These are phyloP conservation scores for Polychaeton citri DNA, from an alignment of 2,329 filamentous ascomycete genomes.

Conservation along the genomic window DNA sequence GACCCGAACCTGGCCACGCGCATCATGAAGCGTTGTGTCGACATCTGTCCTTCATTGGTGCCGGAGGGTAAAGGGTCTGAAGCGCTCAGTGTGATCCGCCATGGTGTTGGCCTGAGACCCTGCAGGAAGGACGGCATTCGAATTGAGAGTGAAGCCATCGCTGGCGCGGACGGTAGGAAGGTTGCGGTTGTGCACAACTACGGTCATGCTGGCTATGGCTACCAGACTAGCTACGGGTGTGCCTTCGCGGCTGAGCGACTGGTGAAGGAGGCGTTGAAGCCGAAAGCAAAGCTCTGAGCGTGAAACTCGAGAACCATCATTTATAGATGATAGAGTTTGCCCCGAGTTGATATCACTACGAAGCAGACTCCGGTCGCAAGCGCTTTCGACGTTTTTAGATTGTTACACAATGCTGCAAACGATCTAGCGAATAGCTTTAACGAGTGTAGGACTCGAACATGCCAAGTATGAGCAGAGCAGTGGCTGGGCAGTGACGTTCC, in stretches of 20 bases:
- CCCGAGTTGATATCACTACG: too few relatives aligned
- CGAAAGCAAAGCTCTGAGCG: slow-evolving; percentile 16
- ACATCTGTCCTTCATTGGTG: slow-evolving; percentile 50
- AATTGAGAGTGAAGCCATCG: slow-evolving; percentile 57
- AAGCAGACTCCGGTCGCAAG: too few relatives aligned
- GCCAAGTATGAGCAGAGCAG: too few relatives aligned
- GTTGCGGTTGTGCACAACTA: slow-evolving; percentile 69
- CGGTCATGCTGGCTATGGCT: slow-evolving; percentile 70
- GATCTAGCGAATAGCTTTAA: too few relatives aligned
- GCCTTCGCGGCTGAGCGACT: slow-evolving; percentile 28
- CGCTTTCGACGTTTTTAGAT: too few relatives aligned
- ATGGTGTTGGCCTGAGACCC: slow-evolving; percentile 71
- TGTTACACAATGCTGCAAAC: too few relatives aligned
- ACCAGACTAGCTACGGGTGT: slow-evolving; percentile 33
- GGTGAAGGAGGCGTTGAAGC: slow-evolving; percentile 19
- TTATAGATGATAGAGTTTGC: too few relatives aligned
- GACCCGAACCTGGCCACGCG: slow-evolving; percentile 68
- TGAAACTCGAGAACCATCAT: too few relatives aligned
- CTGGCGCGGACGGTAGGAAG: slow-evolving; percentile 24
- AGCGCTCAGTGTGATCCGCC: slow-evolving; percentile 60
- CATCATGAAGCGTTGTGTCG: slow-evolving; percentile 69
- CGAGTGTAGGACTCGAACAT: too few relatives aligned
- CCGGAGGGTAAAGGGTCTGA: slow-evolving; percentile 52
- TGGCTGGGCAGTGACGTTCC: too few relatives aligned
- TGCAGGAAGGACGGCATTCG: slow-evolving; percentile 60